Evolutionary conservation across 371 early-diverging fungal genomes (phyloP).

Genomic region (Paraphysoderma sedebokerense): DNA sequence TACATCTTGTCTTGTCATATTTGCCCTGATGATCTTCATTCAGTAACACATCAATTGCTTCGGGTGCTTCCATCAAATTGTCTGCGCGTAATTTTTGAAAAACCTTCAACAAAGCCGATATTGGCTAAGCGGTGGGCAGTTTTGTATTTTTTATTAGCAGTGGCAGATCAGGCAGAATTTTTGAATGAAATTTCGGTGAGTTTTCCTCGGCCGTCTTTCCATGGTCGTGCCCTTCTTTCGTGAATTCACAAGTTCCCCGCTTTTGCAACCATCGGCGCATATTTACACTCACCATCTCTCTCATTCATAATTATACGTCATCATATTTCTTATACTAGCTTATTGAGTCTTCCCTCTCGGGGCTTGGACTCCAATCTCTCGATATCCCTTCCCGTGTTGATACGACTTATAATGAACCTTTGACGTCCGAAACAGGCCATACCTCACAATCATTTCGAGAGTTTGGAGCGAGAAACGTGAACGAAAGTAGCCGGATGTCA

Average conservation of each 20-base stretch:
- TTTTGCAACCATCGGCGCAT: neutral
- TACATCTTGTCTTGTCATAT: slow-evolving; percentile 28
- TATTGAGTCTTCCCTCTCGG: neutral
- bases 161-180: slow-evolving; percentile 19
- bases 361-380: neutral
- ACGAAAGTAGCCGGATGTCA: too few relatives aligned
- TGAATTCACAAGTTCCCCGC: neutral
- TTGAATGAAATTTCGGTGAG: neutral
- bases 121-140: slow-evolving; percentile 37
- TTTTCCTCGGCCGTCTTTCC: neutral
- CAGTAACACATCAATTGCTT: slow-evolving; percentile 17
- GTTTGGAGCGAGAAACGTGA: too few relatives aligned
- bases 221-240: neutral
- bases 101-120: slow-evolving; percentile 16
- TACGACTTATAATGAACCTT: neutral
- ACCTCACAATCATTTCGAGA: neutral
- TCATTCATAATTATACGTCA: neutral
- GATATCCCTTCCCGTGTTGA: neutral
- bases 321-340: neutral
- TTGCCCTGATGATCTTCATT: neutral
- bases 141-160: slow-evolving; percentile 41
- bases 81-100: neutral
- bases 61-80: slow-evolving; percentile 7
- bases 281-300: neutral
- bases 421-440: neutral